Evolutionary conservation across 805 yeast genomes (phyloP).

Genomic region (Wilhelminamyces savonicus): DNA sequence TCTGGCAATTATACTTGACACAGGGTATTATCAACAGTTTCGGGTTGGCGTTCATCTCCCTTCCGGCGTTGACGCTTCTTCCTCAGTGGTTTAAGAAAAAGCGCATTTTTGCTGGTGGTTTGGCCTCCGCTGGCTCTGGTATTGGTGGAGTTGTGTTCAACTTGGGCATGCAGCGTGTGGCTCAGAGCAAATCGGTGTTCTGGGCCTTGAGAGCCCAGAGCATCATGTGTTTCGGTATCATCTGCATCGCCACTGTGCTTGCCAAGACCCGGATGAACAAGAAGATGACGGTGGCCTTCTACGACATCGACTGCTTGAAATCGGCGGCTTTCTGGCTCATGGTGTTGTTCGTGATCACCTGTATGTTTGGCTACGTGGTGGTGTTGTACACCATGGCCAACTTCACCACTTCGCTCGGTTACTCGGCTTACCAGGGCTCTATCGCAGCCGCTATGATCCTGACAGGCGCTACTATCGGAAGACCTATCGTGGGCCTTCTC

Average conservation of each 20-base stretch:
- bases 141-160: conserved; percentile 46
- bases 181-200: conserved; percentile 27
- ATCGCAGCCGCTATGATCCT: conserved; percentile 19
- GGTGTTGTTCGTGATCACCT: conserved; percentile 10
- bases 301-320: conserved; percentile 6
- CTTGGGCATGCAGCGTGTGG: conserved; percentile 41
- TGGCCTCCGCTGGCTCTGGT: conserved; percentile 48
- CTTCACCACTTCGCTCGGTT: conserved; percentile 16
- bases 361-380: conserved; percentile 20
- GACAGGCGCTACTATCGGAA: conserved; percentile 13
- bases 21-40: conserved; percentile 64
- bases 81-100: conserved; percentile 69
- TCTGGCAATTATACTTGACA: conserved; percentile 64
- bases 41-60: conserved; percentile 51
- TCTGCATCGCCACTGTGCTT: conserved; percentile 8
- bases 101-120: conserved; percentile 47
- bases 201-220: conserved; percentile 48
- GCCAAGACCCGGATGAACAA: conserved; percentile 7
- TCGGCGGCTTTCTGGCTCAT: conserved; percentile 12
- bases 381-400: conserved; percentile 19
- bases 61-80: conserved; percentile 53
- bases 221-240: conserved; percentile 9
- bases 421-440: conserved; percentile 16
- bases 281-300: conserved; percentile 7
- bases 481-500: conserved; percentile 14